Evolutionary conservation across 768 basidiomycete genomes (phyloP), one percentile per base, ranked within the genome.

Genomic region (Rhizopogon vinicolor): DNA sequence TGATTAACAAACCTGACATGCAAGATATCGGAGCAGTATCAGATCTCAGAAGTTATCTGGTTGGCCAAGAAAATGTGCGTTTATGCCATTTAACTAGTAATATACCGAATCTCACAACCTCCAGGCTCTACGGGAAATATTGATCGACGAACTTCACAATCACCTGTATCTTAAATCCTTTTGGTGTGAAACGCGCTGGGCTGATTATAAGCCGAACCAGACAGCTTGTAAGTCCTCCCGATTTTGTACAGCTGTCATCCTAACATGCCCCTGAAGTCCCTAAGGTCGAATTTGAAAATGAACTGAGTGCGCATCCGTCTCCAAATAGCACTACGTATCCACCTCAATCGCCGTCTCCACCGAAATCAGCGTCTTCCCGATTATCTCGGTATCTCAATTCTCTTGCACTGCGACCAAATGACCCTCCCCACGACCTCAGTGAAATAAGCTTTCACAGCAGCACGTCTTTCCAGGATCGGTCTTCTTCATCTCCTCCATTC

Each of bases 131-230:
- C 81, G 90, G 44, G 97, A 98, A 60, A 97, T 98, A 53, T 74
- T 99, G 55, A 78, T 95, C 7, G 97, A 99, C 61, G 97, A 99
- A 65, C 78, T 99, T 12, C 95, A 98, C 65, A 92, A 86, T 61
- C 97, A 99, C 71, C 73, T 99, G n/a, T 99, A 97, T 71, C 83
- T 99, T 57, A 97, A 96, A 65, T 91, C 89, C 1, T 96, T 93
- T 68, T 97, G 94, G 85, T 94, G 92, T 65, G 96, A 98, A 61
- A 82, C 86, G 5, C 84, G 96, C 31, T 99, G 97, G 97, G 77
- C 84, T 16, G 72, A 89, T 1, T 98, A 97, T 67, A 73, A 79
- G 10, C 85, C 87, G 0, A 87, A 88, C 52, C 97, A 98, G 67
- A 80, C 84, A 53, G 70, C 72, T 10, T 79, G 95, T 95, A 63